Base-by-base conservation (phyloP, 805 yeast genomes). In the Saturnispora mendoncae region DNA sequence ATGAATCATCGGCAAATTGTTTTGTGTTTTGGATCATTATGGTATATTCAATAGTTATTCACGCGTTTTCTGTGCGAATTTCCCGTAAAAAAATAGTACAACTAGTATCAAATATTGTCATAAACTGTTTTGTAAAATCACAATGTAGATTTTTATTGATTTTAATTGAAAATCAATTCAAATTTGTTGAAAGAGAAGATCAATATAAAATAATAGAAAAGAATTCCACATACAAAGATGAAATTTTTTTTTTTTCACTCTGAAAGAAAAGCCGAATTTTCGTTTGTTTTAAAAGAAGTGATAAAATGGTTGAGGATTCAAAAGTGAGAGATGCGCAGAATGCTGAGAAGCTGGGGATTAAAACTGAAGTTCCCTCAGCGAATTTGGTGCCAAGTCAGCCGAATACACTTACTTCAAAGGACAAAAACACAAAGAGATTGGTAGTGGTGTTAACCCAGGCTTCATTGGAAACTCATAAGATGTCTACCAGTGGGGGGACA, bases 381-480 rank as follows among this genome's bases (percentile, higher is more conserved):
- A 78, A 87, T 4, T 66, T 87, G 38, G 88, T 87, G 19, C 97
- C 97, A 10, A 78, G 78, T 33, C 88, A 86, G 47, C 97, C 98
- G 27, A 66, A 76, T 20, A 77, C 86, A 6, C 69, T 88, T 42
- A 76, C 76, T 31, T 84, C 97, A 0, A 82, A 75, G 50, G 97
- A 90, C 66, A 90, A 90, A 57, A 71, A 68, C 46, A 80, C 96
- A 9, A 79, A 86, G 61, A 73, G 98, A 56, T 69, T 92, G 53
- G 78, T 92, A 44, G 98, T 92, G 17, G 98, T 92, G n/a, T 71
- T 92, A 34, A 78, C 96, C 13, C 94, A 87, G 56, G 98, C 98
- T 13, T 88, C 97, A 53, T 68, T 92, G 44, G 98, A 92, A 57
- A 88, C 97, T 6, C 94, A 88, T 61, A 88, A 85, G 61, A 78